Base-by-base conservation (phyloP, 306 rosid genomes). In the Hippophae gyantsensis region DNA sequence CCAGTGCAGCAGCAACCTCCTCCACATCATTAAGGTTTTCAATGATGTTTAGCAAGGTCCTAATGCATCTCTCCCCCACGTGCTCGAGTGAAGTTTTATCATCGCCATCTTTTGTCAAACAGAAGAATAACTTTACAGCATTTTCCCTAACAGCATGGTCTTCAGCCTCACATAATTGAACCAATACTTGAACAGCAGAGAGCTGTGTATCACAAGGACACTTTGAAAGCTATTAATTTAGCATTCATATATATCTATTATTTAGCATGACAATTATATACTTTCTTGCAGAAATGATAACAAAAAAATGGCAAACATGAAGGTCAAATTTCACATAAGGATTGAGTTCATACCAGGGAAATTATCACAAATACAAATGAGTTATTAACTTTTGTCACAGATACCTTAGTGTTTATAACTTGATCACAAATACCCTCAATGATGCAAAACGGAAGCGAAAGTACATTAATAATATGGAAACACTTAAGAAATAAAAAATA, bases 161-260 rank as follows among this genome's bases (percentile, higher is more conserved):
- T n/a, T 76, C 55, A 25, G 55, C 74, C 70, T 81, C 92, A 13
- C 76, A 70, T 63, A 79, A 75, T 2, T 67, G 79, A 64, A 81
- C 83, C 79, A 81, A 64, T 23, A 84, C 77, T 79, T 72, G 82
- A 48, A 79, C 85, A 8, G 79, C 85, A 53, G 83, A 79, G 40
- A 79, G 73, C 92, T 84, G 75, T 42, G 73, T 49, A 69, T 41
- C 65, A 69, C 58, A 54, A 47, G 42, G 61, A 57, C 25, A 58
- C 23, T 32, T 32, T n/a, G 10, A 23, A 42, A 10, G 50, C 54
- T 66, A 9, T 67, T 18, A 55, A 32, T 7, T 10, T 41, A 53
- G 7, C 69, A 10, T 25, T 40, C 44, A 43, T 52, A 18, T 18
- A 18, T 18, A 18, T 18, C 23, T 18, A 18, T 18, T 18, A 18